Base-by-base conservation (phyloP, 2,329 filamentous ascomycete species). In the Scytalidium lignicola region DNA sequence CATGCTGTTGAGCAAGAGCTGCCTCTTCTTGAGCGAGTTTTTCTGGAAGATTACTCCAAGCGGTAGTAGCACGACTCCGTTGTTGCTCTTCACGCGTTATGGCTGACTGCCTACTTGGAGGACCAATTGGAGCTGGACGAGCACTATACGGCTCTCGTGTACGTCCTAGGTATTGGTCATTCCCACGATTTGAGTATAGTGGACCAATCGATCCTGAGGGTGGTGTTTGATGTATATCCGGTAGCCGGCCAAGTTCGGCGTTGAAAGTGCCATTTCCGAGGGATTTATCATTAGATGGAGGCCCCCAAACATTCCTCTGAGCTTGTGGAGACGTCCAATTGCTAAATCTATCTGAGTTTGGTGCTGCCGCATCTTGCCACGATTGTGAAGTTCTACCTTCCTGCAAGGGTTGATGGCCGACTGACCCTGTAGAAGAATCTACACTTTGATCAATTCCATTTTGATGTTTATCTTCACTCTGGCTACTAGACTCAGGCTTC, bases 221-320 rank as follows among this genome's bases (percentile, higher is more conserved):
- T 26, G 57, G 49, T 49, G 45, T 19, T 21, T 51, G 49, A 43
- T 62, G 59, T 48, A 63, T 59, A 29, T 63, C 61, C 22, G 64
- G 60, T 7, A 65, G 17, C 67, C 67, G 40, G 64, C 74, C 75
- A 46, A 85, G 73, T 56, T 82, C 80, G 12, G 80, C 74, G 49
- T 79, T 82, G 60, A 91, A 91, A 0, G 86, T 89, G 41, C 87
- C 87, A 63, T 91, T 91, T 3, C 87, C 87, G 18, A 91, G 80
- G 10, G 80, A 83, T 47, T 83, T 78, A 56, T 88, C 83, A 58
- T 79, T 84, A 48, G 81, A 80, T n/a, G 83, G 84, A 41, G 85
- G 81, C 17, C 83, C 86, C 87, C 87, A 91, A 17, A 90, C 84
- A 61, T 85, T 88, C 43, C 77, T 73, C 43, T 74, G 75, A 32